Evolutionary conservation across 768 basidiomycete species (phyloP).

Genomic region (Leccinum pellstonianum): DNA sequence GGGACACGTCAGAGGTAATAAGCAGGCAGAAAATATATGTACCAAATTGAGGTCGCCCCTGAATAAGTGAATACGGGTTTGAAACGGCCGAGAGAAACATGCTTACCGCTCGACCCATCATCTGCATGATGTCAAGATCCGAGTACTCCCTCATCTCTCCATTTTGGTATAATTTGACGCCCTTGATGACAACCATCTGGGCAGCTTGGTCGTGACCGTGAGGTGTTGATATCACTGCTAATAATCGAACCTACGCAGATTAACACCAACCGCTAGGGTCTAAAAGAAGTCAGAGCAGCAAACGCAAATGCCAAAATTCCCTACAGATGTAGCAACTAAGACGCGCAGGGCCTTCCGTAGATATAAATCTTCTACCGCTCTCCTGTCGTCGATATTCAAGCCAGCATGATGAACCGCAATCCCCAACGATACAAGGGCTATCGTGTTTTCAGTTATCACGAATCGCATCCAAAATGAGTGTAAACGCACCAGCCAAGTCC

Average conservation of each 20-base stretch:
- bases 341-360: constrained; percentile 60
- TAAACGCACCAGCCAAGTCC: constrained; percentile 46
- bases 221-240: background rate
- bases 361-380: constrained; percentile 71
- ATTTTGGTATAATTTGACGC: constrained; percentile 78
- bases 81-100: background rate
- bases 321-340: constrained; percentile 80
- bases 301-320: constrained; percentile 22
- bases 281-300: constrained; percentile 31
- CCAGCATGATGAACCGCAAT: constrained; percentile 95
- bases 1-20: constrained; percentile 1
- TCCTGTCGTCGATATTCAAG: constrained; percentile 68
- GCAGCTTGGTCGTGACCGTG: constrained; percentile 54
- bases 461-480: background rate
- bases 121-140: constrained; percentile 92
- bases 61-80: constrained; percentile 3
- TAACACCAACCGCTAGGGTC: constrained; percentile 96
- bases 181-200: constrained; percentile 91
- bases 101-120: constrained; percentile 90
- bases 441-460: constrained; percentile 1
- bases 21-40: constrained; percentile 8
- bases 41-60: constrained; percentile 94
- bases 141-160: constrained; percentile 75
- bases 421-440: constrained; percentile 67
- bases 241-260: constrained; percentile 64